Percentiles rank a stretch among this genome's conserved stretches.
Evolutionary conservation across 2,329 filamentous ascomycete genomes (phyloP).

Genomic region (Knufia fluminis): DNA sequence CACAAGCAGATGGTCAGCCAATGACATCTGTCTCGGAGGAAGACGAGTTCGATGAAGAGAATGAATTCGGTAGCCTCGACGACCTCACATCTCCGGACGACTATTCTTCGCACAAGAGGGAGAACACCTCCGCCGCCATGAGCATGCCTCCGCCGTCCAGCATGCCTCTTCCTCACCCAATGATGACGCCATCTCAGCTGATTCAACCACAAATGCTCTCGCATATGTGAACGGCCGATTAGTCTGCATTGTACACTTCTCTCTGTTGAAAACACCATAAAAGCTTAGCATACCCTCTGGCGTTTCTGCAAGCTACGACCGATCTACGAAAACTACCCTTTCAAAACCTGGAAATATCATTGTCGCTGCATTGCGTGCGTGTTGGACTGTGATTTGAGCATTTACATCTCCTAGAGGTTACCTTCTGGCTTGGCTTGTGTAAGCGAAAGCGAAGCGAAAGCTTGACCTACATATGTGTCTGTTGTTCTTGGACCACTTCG

Average conservation of each 20-base stretch:
- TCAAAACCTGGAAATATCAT: background rate
- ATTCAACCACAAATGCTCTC: conserved; percentile 22
- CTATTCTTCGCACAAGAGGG: background rate
- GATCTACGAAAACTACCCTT: background rate
- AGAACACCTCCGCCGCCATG: conserved; percentile 14
- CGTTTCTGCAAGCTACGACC: conserved; percentile 6
- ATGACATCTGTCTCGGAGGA: conserved; percentile 41
- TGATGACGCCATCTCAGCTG: conserved; percentile 22
- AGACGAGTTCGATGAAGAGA: conserved; percentile 81
- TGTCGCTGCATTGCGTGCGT: conserved; percentile 1
- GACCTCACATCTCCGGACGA: conserved; percentile 57
- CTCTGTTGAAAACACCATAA: background rate
- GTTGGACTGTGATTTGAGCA: background rate
- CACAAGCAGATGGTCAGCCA: conserved; percentile 48
- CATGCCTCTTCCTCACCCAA: conserved; percentile 20
- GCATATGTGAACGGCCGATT: conserved; percentile 5
- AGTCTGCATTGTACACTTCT: conserved; percentile 4
- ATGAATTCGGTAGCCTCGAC: conserved; percentile 70
- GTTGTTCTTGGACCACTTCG: background rate
- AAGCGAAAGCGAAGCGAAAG: no score
- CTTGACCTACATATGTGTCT: background rate
- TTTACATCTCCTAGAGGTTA: background rate
- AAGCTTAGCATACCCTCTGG: conserved; percentile 6
- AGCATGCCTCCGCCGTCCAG: conserved; percentile 23
- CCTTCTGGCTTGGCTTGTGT: background rate